These are phyloP conservation scores for Periconia sp. DNA, from an alignment of 2,329 filamentous ascomycete genomes.

Conservation along the genomic window DNA sequence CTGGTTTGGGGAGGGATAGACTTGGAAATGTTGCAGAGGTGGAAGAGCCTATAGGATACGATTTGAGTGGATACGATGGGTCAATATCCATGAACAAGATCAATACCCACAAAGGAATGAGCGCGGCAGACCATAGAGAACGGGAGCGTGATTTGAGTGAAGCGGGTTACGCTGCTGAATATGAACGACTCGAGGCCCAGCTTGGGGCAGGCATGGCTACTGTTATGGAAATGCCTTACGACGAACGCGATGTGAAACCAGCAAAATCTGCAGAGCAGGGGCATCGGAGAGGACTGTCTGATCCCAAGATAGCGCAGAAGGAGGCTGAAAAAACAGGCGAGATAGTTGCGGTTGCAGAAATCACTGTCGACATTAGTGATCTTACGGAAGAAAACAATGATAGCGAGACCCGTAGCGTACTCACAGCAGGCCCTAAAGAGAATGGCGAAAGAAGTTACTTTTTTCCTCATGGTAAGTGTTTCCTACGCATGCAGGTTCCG, in stretches of 20 bases:
- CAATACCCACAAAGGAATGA: constrained; percentile 13
- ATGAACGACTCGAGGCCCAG: constrained; percentile 35
- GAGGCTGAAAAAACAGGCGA: constrained; percentile 47
- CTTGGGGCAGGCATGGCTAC: constrained; percentile 42
- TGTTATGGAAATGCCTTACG: constrained; percentile 38
- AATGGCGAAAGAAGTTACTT: constrained; percentile 39
- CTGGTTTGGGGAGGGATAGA: constrained; percentile 6
- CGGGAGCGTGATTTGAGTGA: constrained; percentile 26
- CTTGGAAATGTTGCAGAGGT: constrained; percentile 31
- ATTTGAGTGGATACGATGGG: constrained; percentile 32
- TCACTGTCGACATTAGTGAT: constrained; percentile 47
- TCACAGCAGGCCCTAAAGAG: constrained; percentile 19
- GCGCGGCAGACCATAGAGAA: constrained; percentile 17
- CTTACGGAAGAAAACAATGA: constrained; percentile 37
- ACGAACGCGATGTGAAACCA: constrained; percentile 15
- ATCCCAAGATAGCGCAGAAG: constrained; percentile 41
- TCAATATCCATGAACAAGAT: constrained; percentile 29
- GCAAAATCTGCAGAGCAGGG: constrained; percentile 13
- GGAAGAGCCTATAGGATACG: constrained; percentile 30
- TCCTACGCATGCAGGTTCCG: neutral
- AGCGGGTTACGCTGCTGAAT: constrained; percentile 39
- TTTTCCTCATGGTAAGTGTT: constrained; percentile 27
- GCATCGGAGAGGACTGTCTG: constrained; percentile 26
- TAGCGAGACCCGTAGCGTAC: constrained; percentile 32
- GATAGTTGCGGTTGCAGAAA: constrained; percentile 47